These are phyloP conservation scores for Cryptococcus neoformans DNA, from an alignment of 1,284 basidiomycete genomes.

Conservation along the genomic window DNA sequence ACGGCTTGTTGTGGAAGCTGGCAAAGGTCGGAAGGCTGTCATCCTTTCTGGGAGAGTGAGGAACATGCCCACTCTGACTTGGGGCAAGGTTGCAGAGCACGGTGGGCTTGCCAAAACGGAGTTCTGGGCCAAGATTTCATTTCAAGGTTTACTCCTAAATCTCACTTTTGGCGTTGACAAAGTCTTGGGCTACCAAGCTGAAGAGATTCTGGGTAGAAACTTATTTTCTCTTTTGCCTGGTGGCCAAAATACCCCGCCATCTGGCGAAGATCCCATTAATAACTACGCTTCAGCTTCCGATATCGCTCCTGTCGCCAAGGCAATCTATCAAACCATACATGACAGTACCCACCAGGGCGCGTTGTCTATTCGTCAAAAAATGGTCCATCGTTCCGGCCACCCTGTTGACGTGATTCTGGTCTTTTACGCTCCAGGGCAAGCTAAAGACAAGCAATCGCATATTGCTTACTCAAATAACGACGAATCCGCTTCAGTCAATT, in stretches of 20 bases:
- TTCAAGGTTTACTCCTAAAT: constrained; percentile 44
- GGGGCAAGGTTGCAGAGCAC: constrained; percentile 57
- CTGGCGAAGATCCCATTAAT: constrained; percentile 8
- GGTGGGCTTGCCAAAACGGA: constrained; percentile 53
- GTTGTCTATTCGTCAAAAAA: constrained; percentile 25
- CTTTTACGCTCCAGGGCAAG: constrained; percentile 30
- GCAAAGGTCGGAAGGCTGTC: constrained; percentile 85
- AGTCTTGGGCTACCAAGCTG: constrained; percentile 30
- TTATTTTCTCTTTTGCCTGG: constrained; percentile 42
- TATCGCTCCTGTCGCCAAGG: constrained; percentile 23
- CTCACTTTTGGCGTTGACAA: constrained; percentile 27
- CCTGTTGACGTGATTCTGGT: constrained; percentile 30
- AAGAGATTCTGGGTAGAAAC: constrained; percentile 39
- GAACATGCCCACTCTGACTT: constrained; percentile 62
- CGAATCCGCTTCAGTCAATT: constrained; percentile 1
- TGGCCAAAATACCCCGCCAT: constrained; percentile 30
- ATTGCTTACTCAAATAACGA: not conserved
- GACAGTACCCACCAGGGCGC: constrained; percentile 15
- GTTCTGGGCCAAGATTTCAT: constrained; percentile 41
- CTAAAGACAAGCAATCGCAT: constrained; percentile 1
- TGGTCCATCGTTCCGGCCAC: constrained; percentile 26
- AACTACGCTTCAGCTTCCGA: constrained; percentile 21
- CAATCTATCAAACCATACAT: constrained; percentile 19
- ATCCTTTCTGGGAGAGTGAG: constrained; percentile 72
- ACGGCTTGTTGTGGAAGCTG: constrained; percentile 77